Percentiles rank a stretch among this genome's conserved stretches.
These are phyloP conservation scores for Umbellularia californica DNA, from an alignment of 164 flowering plant genomes.

Conservation along the genomic window DNA sequence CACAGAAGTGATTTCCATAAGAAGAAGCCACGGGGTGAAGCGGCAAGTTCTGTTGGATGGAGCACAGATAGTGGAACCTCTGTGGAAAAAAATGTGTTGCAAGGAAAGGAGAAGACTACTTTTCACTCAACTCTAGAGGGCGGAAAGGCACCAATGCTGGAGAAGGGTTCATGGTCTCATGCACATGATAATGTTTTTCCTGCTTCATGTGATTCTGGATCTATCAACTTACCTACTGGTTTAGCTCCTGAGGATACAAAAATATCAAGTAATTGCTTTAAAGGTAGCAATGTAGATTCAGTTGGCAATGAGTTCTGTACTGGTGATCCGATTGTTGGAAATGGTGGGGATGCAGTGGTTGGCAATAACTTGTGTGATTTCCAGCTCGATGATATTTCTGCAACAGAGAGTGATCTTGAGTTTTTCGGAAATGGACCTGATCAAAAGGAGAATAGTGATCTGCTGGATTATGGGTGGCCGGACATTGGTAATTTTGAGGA, in stretches of 20 bases:
- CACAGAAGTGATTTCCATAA: slow-evolving; percentile 29
- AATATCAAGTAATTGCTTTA: slow-evolving; percentile 33
- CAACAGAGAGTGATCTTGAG: slow-evolving; percentile 40
- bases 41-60: slow-evolving; percentile 17
- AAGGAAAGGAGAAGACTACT: slow-evolving; percentile 24
- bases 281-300: slow-evolving; percentile 26
- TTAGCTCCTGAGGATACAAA: slow-evolving; percentile 33
- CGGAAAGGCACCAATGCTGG: slow-evolving; percentile 36
- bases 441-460: slow-evolving; percentile 43
- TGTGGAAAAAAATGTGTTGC: slow-evolving; percentile 18
- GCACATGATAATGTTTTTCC: slow-evolving; percentile 34
- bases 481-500: slow-evolving; percentile 81
- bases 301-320: slow-evolving; percentile 17
- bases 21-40: slow-evolving; percentile 34
- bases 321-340: slow-evolving; percentile 33
- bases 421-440: slow-evolving; percentile 41
- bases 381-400: slow-evolving; percentile 40
- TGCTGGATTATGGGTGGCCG: slow-evolving; percentile 63
- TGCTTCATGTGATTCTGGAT: slow-evolving; percentile 34
- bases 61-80: slow-evolving; percentile 12
- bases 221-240: slow-evolving; percentile 8
- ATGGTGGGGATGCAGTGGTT: slow-evolving; percentile 22
- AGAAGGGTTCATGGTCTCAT: slow-evolving; percentile 42
- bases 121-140: slow-evolving; percentile 15
- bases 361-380: slow-evolving; percentile 34